Conservation (phyloP, 1,284 basidiomycete genomes). For the Sanghuangporus baumii region DNA sequence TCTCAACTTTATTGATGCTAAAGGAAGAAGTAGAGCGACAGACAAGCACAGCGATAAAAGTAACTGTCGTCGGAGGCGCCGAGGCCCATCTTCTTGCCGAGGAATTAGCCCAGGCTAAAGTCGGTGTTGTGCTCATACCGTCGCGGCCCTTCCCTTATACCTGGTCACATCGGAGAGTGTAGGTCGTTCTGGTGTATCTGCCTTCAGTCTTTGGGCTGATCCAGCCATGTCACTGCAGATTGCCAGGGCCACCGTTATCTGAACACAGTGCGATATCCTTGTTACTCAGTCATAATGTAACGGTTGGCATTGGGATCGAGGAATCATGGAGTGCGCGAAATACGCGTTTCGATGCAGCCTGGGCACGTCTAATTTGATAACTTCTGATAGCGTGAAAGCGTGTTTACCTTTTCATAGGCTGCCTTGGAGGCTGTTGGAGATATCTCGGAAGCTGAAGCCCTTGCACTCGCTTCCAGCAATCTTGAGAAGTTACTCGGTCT, state of each 20-base stretch:
- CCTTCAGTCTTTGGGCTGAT: neutral
- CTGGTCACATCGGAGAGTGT: constrained; percentile 55
- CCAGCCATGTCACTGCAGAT: constrained; percentile 27
- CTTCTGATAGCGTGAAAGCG: constrained; percentile 9
- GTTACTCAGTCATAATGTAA: constrained; percentile 57
- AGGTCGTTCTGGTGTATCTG: constrained; percentile 18
- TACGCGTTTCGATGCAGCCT: constrained; percentile 64
- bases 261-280: constrained; percentile 47
- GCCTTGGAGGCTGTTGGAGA: constrained; percentile 37
- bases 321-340: constrained; percentile 60
- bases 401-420: constrained; percentile 22
- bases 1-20: constrained; percentile 69
- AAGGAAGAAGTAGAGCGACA: constrained; percentile 64
- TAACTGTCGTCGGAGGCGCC: constrained; percentile 63
- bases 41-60: constrained; percentile 35
- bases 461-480: constrained; percentile 57
- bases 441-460: constrained; percentile 45
- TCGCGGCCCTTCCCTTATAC: constrained; percentile 51
- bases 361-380: constrained; percentile 45
- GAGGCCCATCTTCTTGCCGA: constrained; percentile 76
- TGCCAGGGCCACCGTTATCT: constrained; percentile 70
- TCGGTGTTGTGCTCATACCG: constrained; percentile 70
- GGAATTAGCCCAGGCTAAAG: constrained; percentile 62
- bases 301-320: constrained; percentile 59
- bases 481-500: constrained; percentile 63